Evolutionary conservation across 768 basidiomycete genomes (phyloP).

Genomic region (Agaricus blazei): DNA sequence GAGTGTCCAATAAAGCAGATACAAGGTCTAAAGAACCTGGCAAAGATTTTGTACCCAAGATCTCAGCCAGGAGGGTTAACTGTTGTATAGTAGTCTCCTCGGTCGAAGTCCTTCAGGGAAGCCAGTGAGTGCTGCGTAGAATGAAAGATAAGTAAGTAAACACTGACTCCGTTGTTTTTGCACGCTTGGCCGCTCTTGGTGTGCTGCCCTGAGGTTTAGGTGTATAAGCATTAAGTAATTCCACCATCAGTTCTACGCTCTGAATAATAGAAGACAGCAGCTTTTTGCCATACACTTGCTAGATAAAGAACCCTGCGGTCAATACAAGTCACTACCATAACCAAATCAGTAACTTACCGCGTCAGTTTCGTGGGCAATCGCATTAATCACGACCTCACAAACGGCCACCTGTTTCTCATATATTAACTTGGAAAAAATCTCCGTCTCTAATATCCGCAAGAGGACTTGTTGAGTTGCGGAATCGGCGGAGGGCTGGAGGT

Average conservation of each 20-base stretch:
- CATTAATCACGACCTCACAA: conserved; percentile 50
- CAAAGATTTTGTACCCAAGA: conserved; percentile 57
- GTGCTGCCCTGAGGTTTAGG: conserved; percentile 35
- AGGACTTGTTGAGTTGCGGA: conserved; percentile 35
- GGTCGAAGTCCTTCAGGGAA: conserved; percentile 14
- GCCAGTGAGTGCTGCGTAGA: neutral
- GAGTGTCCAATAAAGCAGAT: conserved; percentile 63
- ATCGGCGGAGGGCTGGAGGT: conserved; percentile 44
- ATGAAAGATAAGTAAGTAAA: neutral
- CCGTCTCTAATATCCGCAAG: conserved; percentile 41
- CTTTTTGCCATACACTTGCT: conserved; percentile 45
- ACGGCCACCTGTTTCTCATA: conserved; percentile 51
- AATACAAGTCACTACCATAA: neutral
- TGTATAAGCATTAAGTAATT: conserved; percentile 45
- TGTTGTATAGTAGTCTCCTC: conserved; percentile 38
- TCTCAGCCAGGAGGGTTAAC: conserved; percentile 62
- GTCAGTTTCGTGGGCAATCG: conserved; percentile 41
- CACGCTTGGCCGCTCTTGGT: conserved; percentile 58
- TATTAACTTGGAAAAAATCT: conserved; percentile 50
- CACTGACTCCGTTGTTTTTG: conserved; percentile 53
- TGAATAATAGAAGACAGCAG: conserved; percentile 43
- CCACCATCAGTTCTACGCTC: conserved; percentile 48
- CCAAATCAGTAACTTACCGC: conserved; percentile 31
- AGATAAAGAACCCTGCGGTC: neutral
- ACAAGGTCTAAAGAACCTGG: conserved; percentile 72